A percentile compares a stretch with the other conserved stretches of the same genome.
Evolutionary conservation across 805 yeast genomes (phyloP).

Genomic region (Schizosaccharomyces osmophilus): DNA sequence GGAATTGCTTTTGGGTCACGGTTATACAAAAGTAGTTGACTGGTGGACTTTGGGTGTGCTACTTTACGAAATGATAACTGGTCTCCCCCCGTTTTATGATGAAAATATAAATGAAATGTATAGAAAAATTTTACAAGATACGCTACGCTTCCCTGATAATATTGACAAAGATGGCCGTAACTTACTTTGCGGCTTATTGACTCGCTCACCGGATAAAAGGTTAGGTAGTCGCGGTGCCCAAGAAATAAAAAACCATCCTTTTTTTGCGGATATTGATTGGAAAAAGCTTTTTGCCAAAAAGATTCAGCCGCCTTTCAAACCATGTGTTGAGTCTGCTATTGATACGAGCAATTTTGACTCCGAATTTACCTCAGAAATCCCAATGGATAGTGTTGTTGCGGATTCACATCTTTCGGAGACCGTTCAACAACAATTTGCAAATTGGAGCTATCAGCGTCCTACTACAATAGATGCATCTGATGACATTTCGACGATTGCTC

Average conservation of each 20-base stretch:
- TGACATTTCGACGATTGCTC: not conserved
- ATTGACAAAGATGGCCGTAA: slow-evolving; percentile 73
- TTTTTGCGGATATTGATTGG: slow-evolving; percentile 76
- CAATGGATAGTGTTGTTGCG: slow-evolving; percentile 86
- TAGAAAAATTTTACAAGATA: slow-evolving; percentile 72
- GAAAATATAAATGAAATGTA: slow-evolving; percentile 86
- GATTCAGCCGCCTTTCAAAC: slow-evolving; percentile 87
- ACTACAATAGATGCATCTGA: not conserved
- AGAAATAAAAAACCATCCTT: slow-evolving; percentile 62
- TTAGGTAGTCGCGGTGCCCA: slow-evolving; percentile 51
- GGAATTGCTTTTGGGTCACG: slow-evolving; percentile 70
- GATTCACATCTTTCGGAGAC: slow-evolving; percentile 51
- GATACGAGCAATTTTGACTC: slow-evolving; percentile 88
- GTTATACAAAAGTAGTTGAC: slow-evolving; percentile 86
- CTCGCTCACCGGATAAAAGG: slow-evolving; percentile 66
- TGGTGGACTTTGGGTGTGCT: slow-evolving; percentile 97
- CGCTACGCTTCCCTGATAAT: slow-evolving; percentile 66
- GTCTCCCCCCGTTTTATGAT: slow-evolving; percentile 91
- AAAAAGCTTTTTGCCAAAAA: slow-evolving; percentile 54
- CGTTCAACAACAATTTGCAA: slow-evolving; percentile 95
- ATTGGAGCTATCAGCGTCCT: slow-evolving; percentile 34
- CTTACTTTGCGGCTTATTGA: slow-evolving; percentile 43
- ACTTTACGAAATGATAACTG: slow-evolving; percentile 86
- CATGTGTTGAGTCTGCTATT: slow-evolving; percentile 42
- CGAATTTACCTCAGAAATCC: slow-evolving; percentile 77